Evolutionary conservation across 1,284 basidiomycete species (phyloP).

Genomic region (Ceratobasidium theobromae): DNA sequence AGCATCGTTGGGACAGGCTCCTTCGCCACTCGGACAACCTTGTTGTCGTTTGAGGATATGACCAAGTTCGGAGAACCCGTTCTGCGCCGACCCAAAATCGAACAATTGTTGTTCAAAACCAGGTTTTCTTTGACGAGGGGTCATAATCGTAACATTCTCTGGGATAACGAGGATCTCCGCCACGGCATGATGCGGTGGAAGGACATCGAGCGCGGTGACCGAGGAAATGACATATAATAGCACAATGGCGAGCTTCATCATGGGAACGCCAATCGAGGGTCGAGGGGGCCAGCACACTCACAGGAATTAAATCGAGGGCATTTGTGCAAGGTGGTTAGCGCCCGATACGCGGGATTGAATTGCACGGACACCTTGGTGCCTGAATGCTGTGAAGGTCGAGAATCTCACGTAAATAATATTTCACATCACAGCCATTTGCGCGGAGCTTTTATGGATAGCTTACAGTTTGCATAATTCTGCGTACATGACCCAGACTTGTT

Average conservation of each 20-base stretch:
- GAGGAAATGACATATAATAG: background rate
- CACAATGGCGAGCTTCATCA: background rate
- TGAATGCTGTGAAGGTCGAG: too few species aligned
- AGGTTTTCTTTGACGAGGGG: background rate
- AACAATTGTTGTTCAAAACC: background rate
- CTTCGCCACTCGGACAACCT: background rate
- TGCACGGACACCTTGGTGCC: too few species aligned
- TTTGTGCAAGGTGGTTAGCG: too few species aligned
- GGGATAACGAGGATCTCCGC: constrained; percentile 2
- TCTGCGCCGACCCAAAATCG: constrained; percentile 18
- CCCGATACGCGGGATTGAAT: too few species aligned
- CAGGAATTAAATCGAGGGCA: too few species aligned
- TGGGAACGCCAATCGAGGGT: too few species aligned
- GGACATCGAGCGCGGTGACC: background rate
- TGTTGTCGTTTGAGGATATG: background rate
- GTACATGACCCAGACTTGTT: too few species aligned
- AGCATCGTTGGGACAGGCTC: constrained; percentile 1
- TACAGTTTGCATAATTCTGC: too few species aligned
- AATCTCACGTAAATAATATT: too few species aligned
- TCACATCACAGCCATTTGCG: too few species aligned
- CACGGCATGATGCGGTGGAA: background rate
- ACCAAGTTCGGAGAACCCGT: constrained; percentile 10
- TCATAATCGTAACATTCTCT: constrained; percentile 12
- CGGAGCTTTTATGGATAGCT: too few species aligned
- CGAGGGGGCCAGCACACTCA: too few species aligned